phyloP scores from a whole-genome alignment of 768 basidiomycete genomes.

The Agrocybe pediades region DNA sequence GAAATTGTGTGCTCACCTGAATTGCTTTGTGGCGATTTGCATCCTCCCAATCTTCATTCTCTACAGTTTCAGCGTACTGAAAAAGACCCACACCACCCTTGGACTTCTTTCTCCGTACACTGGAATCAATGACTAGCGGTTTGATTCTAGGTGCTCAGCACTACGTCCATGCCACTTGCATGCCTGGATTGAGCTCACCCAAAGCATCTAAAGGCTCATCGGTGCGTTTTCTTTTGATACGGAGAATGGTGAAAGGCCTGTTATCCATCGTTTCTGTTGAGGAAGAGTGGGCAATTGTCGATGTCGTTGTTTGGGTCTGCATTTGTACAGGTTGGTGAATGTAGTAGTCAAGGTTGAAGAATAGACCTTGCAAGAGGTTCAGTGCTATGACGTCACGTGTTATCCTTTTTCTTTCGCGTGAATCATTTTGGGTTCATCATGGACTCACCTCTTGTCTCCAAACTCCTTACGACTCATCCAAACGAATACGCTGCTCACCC shows the following conservation, averaged over 20 bases:
- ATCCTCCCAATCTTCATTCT: slow-evolving; percentile 68
- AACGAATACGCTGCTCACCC: background rate
- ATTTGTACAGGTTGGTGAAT: slow-evolving; percentile 1
- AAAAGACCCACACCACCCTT: slow-evolving; percentile 63
- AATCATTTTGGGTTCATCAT: background rate
- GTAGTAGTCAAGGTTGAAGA: background rate
- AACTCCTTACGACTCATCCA: background rate
- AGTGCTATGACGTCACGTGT: slow-evolving; percentile 22
- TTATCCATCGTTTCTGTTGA: slow-evolving; percentile 1
- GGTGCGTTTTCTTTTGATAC: slow-evolving; percentile 81
- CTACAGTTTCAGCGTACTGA: slow-evolving; percentile 81
- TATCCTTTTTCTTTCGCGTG: background rate
- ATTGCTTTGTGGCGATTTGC: slow-evolving; percentile 56
- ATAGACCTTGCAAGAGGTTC: background rate
- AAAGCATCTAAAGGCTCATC: slow-evolving; percentile 84
- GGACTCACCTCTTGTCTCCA: background rate
- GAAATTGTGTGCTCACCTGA: slow-evolving; percentile 46
- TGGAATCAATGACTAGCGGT: slow-evolving; percentile 63
- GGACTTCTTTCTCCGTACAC: slow-evolving; percentile 61
- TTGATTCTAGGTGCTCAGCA: slow-evolving; percentile 1
- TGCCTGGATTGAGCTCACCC: slow-evolving; percentile 42
- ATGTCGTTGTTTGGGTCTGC: slow-evolving; percentile 27
- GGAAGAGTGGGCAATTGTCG: slow-evolving; percentile 14
- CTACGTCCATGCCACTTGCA: background rate
- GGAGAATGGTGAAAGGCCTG: slow-evolving; percentile 66